Percentiles rank a stretch among this genome's conserved stretches.
Evolutionary conservation across 1,284 basidiomycete species (phyloP).

Genomic region (Ustilago tritici): DNA sequence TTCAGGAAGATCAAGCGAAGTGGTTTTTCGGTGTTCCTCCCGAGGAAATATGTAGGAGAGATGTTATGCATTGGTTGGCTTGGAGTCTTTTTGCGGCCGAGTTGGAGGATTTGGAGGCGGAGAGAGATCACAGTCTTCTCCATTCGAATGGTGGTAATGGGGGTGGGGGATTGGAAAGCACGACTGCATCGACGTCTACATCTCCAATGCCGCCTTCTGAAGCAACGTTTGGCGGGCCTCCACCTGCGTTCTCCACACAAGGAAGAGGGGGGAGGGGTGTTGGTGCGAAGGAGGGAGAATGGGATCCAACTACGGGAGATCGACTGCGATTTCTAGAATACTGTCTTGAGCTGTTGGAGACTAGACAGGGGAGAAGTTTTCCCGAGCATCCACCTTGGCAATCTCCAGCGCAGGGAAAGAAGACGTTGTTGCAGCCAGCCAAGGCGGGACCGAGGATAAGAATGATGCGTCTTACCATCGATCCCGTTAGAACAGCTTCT

Average conservation of each 20-base stretch:
- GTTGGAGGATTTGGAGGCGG: constrained; percentile 55
- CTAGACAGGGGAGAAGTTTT: constrained; percentile 59
- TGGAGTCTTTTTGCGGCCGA: constrained; percentile 61
- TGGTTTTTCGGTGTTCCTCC: constrained; percentile 57
- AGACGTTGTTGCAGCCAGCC: background rate
- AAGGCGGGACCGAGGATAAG: constrained; percentile 25
- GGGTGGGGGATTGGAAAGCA: constrained; percentile 6
- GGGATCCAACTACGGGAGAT: constrained; percentile 49
- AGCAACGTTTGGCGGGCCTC: constrained; percentile 17
- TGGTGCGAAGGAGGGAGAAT: constrained; percentile 35
- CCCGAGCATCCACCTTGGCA: constrained; percentile 27
- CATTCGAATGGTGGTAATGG: background rate
- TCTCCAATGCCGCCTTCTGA: constrained; percentile 36
- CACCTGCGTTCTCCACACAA: constrained; percentile 8
- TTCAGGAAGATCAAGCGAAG: constrained; percentile 53
- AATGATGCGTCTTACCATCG: constrained; percentile 67
- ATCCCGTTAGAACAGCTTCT: constrained; percentile 56
- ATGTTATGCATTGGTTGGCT: constrained; percentile 65
- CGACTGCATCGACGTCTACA: constrained; percentile 28
- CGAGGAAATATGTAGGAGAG: constrained; percentile 55
- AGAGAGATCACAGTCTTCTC: constrained; percentile 25
- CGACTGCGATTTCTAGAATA: constrained; percentile 59
- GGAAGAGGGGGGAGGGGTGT: constrained; percentile 9
- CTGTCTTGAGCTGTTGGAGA: constrained; percentile 60
- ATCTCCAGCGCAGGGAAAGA: background rate